Percentiles rank a stretch among this genome's conserved stretches.
Evolutionary conservation across 495 filamentous ascomycete genomes (phyloP).

Genomic region (Hypomontagnella submonticulosa): DNA sequence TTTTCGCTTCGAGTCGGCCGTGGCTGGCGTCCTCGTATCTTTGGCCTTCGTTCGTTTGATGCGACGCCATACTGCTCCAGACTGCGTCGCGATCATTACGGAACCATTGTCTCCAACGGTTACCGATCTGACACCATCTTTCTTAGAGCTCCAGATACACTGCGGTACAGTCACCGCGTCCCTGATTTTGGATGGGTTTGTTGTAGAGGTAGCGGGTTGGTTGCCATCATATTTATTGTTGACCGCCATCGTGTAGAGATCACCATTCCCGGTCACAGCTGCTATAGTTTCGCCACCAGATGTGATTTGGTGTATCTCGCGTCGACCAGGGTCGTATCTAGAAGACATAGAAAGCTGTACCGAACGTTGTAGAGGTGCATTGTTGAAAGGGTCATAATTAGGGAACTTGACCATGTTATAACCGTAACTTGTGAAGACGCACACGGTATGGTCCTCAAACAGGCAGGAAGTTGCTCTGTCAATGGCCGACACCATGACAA

Average conservation of each 20-base stretch:
- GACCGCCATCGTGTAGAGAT: slow-evolving; percentile 83
- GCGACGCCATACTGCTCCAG: slow-evolving; percentile 90
- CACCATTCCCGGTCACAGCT: slow-evolving; percentile 82
- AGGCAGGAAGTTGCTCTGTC: slow-evolving; percentile 89
- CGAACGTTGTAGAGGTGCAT: slow-evolving; percentile 66
- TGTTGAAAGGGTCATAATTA: slow-evolving; percentile 71
- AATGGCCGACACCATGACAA: slow-evolving; percentile 85
- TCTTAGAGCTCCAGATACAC: slow-evolving; percentile 87
- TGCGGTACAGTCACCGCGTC: slow-evolving; percentile 78
- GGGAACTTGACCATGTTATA: slow-evolving; percentile 88
- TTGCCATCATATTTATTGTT: slow-evolving; percentile 71
- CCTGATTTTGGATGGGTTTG: slow-evolving; percentile 86
- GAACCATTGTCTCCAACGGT: slow-evolving; percentile 93
- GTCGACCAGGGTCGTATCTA: slow-evolving; percentile 70
- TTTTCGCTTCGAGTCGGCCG: slow-evolving; percentile 68
- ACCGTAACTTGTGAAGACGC: slow-evolving; percentile 92
- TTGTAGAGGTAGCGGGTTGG: slow-evolving; percentile 75
- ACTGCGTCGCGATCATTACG: slow-evolving; percentile 91
- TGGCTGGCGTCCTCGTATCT: slow-evolving; percentile 66
- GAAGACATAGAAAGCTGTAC: slow-evolving; percentile 71
- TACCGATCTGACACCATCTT: slow-evolving; percentile 85
- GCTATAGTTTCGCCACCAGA: slow-evolving; percentile 91
- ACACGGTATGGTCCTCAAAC: slow-evolving; percentile 87
- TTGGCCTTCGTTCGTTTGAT: slow-evolving; percentile 84
- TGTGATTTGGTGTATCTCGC: slow-evolving; percentile 77